phyloP scores from a whole-genome alignment of 2,329 filamentous ascomycete species.

The Thielaviopsis musarum region DNA sequence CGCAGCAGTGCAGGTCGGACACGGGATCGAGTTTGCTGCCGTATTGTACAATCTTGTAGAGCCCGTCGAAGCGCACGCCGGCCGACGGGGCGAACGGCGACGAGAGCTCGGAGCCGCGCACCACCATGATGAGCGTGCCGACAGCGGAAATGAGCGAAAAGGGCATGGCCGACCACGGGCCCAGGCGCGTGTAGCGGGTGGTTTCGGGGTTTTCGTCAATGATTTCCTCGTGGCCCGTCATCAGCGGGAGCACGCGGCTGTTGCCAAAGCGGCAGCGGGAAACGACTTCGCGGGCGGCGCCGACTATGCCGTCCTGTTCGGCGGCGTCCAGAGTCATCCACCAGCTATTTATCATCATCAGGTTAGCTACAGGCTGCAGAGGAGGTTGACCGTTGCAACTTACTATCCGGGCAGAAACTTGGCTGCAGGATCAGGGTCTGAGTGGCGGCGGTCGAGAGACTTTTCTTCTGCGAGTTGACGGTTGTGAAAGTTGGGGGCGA shows the following conservation, averaged over 20 bases:
- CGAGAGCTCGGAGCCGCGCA: constrained; percentile 32
- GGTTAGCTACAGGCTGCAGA: constrained; percentile 1
- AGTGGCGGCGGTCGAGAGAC: constrained; percentile 16
- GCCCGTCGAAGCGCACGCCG: constrained; percentile 40
- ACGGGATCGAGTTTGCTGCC: constrained; percentile 25
- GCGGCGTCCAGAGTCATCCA: constrained; percentile 41
- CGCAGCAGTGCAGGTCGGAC: constrained; percentile 26
- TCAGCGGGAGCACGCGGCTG: constrained; percentile 30
- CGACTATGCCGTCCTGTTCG: constrained; percentile 36
- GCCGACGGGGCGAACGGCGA: constrained; percentile 34
- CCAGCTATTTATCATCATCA: constrained; percentile 25
- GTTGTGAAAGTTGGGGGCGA: neutral
- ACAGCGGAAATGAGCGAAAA: constrained; percentile 31
- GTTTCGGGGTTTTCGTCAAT: constrained; percentile 18
- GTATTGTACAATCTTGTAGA: constrained; percentile 35
- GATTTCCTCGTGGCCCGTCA: constrained; percentile 34
- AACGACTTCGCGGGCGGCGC: constrained; percentile 25
- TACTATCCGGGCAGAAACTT: constrained; percentile 33
- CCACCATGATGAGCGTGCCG: constrained; percentile 32
- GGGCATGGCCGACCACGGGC: constrained; percentile 28
- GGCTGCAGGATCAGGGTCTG: constrained; percentile 24
- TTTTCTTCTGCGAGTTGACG: neutral
- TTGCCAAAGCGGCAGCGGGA: constrained; percentile 29
- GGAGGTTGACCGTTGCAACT: constrained; percentile 13
- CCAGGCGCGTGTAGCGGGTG: constrained; percentile 27